Evolutionary conservation across 2,329 filamentous ascomycete species (phyloP).

Genomic region (Lachnellula arida): DNA sequence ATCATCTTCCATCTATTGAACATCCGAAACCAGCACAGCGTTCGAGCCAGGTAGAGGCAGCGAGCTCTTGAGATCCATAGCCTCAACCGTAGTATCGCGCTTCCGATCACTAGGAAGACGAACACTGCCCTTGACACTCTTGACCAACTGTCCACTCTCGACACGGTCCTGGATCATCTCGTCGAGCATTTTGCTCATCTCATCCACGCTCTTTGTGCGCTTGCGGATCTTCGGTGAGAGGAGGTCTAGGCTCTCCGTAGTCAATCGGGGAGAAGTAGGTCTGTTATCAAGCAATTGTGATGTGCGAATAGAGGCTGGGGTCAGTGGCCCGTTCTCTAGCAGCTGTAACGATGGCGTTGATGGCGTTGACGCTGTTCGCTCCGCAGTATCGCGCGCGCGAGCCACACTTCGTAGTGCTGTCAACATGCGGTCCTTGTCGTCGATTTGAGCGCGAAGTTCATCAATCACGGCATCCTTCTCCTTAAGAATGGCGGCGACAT

Average conservation of each 20-base stretch:
- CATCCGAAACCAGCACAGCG: constrained; percentile 10
- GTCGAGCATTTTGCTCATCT: constrained; percentile 89
- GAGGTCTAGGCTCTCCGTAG: constrained; percentile 14
- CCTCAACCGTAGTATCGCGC: constrained; percentile 17
- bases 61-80: constrained; percentile 12
- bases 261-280: constrained; percentile 16
- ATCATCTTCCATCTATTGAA: background rate
- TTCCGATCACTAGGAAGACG: constrained; percentile 48
- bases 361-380: constrained; percentile 46
- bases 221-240: constrained; percentile 25
- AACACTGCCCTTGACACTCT: constrained; percentile 62
- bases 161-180: constrained; percentile 94
- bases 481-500: constrained; percentile 64
- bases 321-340: constrained; percentile 26
- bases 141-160: constrained; percentile 67
- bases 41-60: constrained; percentile 9
- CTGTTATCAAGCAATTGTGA: constrained; percentile 24
- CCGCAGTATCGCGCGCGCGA: constrained; percentile 78
- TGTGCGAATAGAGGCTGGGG: constrained; percentile 27
- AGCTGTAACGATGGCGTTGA: constrained; percentile 12
- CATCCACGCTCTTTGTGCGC: constrained; percentile 66
- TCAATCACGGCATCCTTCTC: constrained; percentile 93
- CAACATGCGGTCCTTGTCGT: constrained; percentile 95
- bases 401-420: constrained; percentile 79
- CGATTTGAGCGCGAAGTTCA: constrained; percentile 80